Conservation (phyloP, 1,284 basidiomycete genomes). For the Papiliotrema laurentii region DNA sequence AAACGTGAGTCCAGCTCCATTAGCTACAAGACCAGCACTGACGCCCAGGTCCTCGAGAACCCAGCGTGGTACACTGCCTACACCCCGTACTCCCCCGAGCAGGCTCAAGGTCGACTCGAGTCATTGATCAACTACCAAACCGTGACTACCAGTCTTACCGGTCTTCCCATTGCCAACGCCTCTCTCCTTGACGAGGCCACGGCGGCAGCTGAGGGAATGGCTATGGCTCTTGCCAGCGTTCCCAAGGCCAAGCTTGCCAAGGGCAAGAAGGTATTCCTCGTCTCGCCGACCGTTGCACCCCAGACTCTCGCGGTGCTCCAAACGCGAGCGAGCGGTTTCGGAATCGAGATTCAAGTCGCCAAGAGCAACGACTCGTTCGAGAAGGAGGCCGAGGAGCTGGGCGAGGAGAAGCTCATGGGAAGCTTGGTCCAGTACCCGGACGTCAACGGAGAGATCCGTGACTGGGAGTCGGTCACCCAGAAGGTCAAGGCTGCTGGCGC, state of each 20-base stretch:
- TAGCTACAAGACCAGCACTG: background rate
- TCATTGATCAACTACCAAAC: slow-evolving; percentile 97
- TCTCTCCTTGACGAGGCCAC: slow-evolving; percentile 89
- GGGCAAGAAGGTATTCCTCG: slow-evolving; percentile 78
- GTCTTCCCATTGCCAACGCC: slow-evolving; percentile 91
- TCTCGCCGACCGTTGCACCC: slow-evolving; percentile 73
- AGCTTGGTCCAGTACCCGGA: slow-evolving; percentile 90
- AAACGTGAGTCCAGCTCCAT: slow-evolving; percentile 58
- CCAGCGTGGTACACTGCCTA: slow-evolving; percentile 98
- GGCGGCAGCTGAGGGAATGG: slow-evolving; percentile 77
- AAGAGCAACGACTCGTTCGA: slow-evolving; percentile 49
- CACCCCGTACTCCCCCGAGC: slow-evolving; percentile 62
- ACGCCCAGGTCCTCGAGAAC: slow-evolving; percentile 78
- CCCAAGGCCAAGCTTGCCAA: slow-evolving; percentile 53
- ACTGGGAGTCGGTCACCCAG: slow-evolving; percentile 66
- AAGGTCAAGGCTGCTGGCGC: slow-evolving; percentile 71
- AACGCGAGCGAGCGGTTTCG: slow-evolving; percentile 85
- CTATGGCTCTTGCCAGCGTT: slow-evolving; percentile 46
- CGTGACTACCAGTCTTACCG: slow-evolving; percentile 90
- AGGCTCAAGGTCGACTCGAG: slow-evolving; percentile 70
- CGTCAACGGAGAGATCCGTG: slow-evolving; percentile 76
- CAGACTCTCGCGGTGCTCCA: slow-evolving; percentile 82
- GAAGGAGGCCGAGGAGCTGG: slow-evolving; percentile 55
- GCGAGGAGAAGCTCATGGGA: slow-evolving; percentile 64
- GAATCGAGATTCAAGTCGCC: slow-evolving; percentile 67